Evolutionary conservation across 1,139 yeast genomes (phyloP), one percentile per base, ranked within the genome.

Genomic region (Ogataea hybrid): DNA sequence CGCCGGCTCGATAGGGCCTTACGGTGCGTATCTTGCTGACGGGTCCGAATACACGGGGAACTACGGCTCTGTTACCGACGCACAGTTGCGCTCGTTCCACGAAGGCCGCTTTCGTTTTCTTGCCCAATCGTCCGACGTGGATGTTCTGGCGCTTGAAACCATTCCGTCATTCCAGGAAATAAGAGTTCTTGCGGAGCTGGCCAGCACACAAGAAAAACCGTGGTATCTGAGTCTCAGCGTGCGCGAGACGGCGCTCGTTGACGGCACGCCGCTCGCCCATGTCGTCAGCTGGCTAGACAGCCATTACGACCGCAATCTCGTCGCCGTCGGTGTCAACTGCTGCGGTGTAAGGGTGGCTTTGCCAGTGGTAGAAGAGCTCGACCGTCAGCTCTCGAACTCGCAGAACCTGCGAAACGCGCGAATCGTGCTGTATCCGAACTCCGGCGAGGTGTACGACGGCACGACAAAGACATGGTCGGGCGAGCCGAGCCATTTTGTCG

Each of bases 21-120:
- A 77, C 55, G 90, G 89, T 1, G 82, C 87, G 0, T 77, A 61
- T 48, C 58, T 81, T 30, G 78, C 81, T 20, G 71, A 79, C 49
- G 89, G 89, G 1, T 69, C 81, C 1, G 92, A 84, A 53, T 84
- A 80, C 54, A 78, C 81, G 2, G 90, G 90, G 0, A 66, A 73
- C 27, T 84, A 84, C 53, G 64, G 61, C 12, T 64, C 57, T 6
- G 58, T 62, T 0, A 46, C 62, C 1, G 53, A 54, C 20, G 58
- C 56, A 2, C 62, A 62, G 8, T 56, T 82, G 41, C 54, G 51
- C 5, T 57, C 59, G 3, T 81, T 77, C 57, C 88, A 84, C 56
- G 39, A 51, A 12, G 74, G 73, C 7, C 63, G 83, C 49, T 62
- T 78, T 11, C 51, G 63, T 11, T 70, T 66, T 25, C 64, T 77